Base-by-base conservation (phyloP, 2,329 filamentous ascomycete genomes). In the Proliferodiscus dingleyae region DNA sequence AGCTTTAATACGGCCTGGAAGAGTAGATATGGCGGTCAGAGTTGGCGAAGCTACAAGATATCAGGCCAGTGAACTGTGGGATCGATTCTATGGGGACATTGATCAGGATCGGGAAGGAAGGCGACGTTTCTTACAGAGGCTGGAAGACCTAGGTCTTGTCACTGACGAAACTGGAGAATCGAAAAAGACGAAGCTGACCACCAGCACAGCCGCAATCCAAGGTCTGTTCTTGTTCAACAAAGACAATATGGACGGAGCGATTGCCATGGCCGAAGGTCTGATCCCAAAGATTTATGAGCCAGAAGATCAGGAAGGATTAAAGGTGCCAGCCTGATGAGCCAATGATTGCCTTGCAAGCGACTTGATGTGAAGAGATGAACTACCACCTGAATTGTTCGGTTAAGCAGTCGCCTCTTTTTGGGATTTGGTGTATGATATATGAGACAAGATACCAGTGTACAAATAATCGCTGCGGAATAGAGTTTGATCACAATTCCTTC, bases 141-240 rank as follows among this genome's bases (percentile, higher is more conserved):
- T 95, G 10, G 75, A 81, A 36, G 74, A 82, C 39, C 70, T 93
- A 13, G 84, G 85, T 0, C 66, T 96, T 21, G 79, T 94, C 43
- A 77, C 80, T 15, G 72, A 77, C 41, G 72, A 38, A 10, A 36
- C 44, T 18, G 54, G 54, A 1, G 21, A 47, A 36, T 34, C 23
- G 13, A 53, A 49, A 18, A 46, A 37, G 29, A 36, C 46, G 8
- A 56, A 53, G 41, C 36, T 61, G 4, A 47, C 56, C n/a, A 87
- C 89, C 13, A 97, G 90, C 64, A 90, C 91, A 4, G 93, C 93
- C 22, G 89, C 89, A 18, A 81, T 98, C 23, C 93, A 98, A 67
- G 93, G 93, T 0, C 68, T 98, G 36, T 98, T 98, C 66, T 66
- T 97, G 64, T 95, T 94, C 65, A 94, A 97, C 68, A 98, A 98